phyloP scores from a whole-genome alignment of 208 protist genomes.

The Strigomonas culicis region DNA sequence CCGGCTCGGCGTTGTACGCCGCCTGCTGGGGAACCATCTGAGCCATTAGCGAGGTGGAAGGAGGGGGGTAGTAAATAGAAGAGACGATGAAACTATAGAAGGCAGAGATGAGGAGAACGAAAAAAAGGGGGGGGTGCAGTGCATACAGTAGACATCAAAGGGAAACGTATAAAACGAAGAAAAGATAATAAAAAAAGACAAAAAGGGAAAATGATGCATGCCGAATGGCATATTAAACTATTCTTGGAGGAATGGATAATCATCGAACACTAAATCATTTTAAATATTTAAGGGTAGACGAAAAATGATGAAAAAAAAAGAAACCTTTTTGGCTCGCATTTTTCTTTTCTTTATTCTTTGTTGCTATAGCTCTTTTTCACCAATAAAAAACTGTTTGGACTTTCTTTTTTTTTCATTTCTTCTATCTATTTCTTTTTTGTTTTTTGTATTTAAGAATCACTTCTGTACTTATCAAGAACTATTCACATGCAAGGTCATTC shows the following conservation, averaged over 20 bases:
- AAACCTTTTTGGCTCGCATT: too few species aligned
- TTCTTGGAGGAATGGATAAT: background rate
- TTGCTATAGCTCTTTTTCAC: too few species aligned
- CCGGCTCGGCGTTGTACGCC: slow-evolving; percentile 57
- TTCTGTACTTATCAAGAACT: background rate
- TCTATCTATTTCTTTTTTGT: too few species aligned
- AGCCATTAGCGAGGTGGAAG: slow-evolving; percentile 21
- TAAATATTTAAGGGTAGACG: background rate
- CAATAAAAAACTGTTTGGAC: slow-evolving; percentile 7
- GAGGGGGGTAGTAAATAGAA: too few species aligned
- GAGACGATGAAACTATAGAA: background rate
- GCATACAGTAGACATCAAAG: background rate
- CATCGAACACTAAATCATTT: background rate
- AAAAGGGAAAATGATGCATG: slow-evolving; percentile 13
- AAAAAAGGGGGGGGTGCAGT: background rate
- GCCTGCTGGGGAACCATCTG: slow-evolving; percentile 36
- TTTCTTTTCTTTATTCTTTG: too few species aligned
- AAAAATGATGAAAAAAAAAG: slow-evolving; percentile 11
- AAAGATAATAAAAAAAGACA: slow-evolving; percentile 12
- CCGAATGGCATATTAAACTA: background rate
- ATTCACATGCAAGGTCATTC: background rate
- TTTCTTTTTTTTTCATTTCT: slow-evolving; percentile 11
- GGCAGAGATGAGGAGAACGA: background rate
- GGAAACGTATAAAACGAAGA: background rate
- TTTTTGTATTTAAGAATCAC: background rate